Conservation (phyloP, 495 filamentous ascomycete species). For the Trichocladium uniseriatum region DNA sequence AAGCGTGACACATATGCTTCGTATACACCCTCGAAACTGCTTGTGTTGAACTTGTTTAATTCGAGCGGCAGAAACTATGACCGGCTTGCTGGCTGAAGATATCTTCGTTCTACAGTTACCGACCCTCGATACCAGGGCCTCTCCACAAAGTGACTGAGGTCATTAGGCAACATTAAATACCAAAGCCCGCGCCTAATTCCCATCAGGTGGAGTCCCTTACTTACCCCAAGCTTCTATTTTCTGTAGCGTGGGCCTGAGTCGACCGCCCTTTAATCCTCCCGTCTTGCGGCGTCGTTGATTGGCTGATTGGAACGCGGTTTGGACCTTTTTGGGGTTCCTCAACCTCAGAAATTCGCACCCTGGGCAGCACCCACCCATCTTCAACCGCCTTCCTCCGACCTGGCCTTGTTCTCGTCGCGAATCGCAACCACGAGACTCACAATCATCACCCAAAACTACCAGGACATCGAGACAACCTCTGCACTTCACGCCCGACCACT, state of each 20-base stretch:
- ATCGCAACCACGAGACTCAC: slow-evolving; percentile 15
- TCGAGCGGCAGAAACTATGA: too few species aligned
- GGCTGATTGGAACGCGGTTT: slow-evolving; percentile 25
- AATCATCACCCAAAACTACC: slow-evolving; percentile 18
- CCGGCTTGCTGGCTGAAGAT: too few species aligned
- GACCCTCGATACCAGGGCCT: too few species aligned
- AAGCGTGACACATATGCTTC: too few species aligned
- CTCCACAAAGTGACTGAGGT: too few species aligned
- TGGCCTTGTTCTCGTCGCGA: slow-evolving; percentile 7
- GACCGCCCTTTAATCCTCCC: slow-evolving; percentile 15
- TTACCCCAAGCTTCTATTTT: background rate
- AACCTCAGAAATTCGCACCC: slow-evolving; percentile 28
- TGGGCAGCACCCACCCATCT: slow-evolving; percentile 22
- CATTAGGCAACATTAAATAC: too few species aligned
- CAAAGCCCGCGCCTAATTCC: too few species aligned
- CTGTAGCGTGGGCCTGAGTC: slow-evolving; percentile 1
- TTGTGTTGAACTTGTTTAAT: too few species aligned
- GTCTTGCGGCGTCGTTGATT: slow-evolving; percentile 19
- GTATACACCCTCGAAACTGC: too few species aligned
- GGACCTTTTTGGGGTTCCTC: slow-evolving; percentile 24
- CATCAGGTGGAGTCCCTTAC: background rate
- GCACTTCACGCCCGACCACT: slow-evolving; percentile 3
- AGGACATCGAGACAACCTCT: background rate
- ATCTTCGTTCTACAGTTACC: too few species aligned
- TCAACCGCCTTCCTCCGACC: slow-evolving; percentile 16